phyloP scores from a whole-genome alignment of 1,139 yeast genomes.

The Sugiyamaella japonica region DNA sequence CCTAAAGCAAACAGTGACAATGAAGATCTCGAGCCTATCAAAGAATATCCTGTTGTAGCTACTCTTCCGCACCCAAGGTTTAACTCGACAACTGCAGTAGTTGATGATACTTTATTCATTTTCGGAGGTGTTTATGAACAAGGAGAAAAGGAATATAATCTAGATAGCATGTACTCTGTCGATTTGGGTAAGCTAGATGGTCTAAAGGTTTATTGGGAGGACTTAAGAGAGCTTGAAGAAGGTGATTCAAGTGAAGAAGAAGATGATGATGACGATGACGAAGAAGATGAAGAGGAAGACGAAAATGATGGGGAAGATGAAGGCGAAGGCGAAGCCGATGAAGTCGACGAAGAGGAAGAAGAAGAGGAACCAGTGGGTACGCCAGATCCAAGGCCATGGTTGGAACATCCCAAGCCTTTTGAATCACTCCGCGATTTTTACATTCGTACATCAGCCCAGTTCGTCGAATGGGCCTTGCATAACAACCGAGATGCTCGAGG shows the following conservation, averaged over 20 bases:
- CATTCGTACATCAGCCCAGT: slow-evolving; percentile 79
- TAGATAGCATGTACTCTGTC: slow-evolving; percentile 83
- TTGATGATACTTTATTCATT: slow-evolving; percentile 81
- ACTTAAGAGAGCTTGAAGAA: slow-evolving; percentile 61
- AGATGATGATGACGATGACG: slow-evolving; percentile 67
- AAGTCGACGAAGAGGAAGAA: slow-evolving; percentile 59
- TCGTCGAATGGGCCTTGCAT: slow-evolving; percentile 84
- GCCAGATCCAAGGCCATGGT: slow-evolving; percentile 94
- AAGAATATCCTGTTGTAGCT: slow-evolving; percentile 57
- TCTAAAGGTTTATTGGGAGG: slow-evolving; percentile 87
- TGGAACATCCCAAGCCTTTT: slow-evolving; percentile 97
- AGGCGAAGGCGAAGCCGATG: slow-evolving; percentile 55
- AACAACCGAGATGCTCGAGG: slow-evolving; percentile 80
- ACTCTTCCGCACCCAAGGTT: slow-evolving; percentile 84
- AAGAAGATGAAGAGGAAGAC: slow-evolving; percentile 60
- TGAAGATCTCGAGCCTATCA: slow-evolving; percentile 44
- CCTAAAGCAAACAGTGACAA: slow-evolving; percentile 30
- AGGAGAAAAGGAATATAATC: slow-evolving; percentile 79
- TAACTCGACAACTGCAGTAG: slow-evolving; percentile 82
- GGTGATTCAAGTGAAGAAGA: slow-evolving; percentile 61
- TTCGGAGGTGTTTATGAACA: slow-evolving; percentile 90
- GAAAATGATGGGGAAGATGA: slow-evolving; percentile 55
- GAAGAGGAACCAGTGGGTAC: slow-evolving; percentile 57
- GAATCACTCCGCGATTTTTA: slow-evolving; percentile 82
- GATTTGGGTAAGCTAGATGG: slow-evolving; percentile 90